Base-by-base conservation (phyloP, 1,139 yeast genomes). In the Nematodospora anomalae region DNA sequence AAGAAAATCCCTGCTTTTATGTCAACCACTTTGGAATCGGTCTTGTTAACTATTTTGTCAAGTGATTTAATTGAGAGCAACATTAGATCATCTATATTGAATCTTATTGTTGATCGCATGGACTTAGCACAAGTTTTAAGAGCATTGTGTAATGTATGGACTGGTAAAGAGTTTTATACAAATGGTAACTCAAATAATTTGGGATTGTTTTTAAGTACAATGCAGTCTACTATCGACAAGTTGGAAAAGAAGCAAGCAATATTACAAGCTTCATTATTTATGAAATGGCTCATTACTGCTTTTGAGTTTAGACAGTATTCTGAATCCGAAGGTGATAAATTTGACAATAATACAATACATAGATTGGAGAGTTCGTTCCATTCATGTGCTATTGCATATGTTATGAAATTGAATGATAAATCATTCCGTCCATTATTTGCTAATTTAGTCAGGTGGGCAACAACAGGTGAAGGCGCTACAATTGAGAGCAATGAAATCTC, bases 351-450 rank as follows among this genome's bases (percentile, higher is more conserved):
- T 55, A 83, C 95, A 6, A 69, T 85, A 44, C 82, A 85, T 57
- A 77, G 95, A 51, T 78, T 90, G 44, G 97, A 90, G 57, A 74
- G 87, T 23, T 74, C 85, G 12, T 78, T 84, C 57, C 83, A 85
- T 52, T 67, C 75, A 32, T 78, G 90, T 58, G 92, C 88, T 28
- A 78, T 90, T 46, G 70, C 71, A 23, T 82, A 80, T 49, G 95
- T 92, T 16, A 75, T 92, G 83, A 90, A 92, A 60, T 75, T 94
- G 60, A 92, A 92, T 55, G 98, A 92, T 60, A 88, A 88, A 67
- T 77, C 82, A 10, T 94, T 92, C 75, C 79, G 97, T 55, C 98
- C 98, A 16, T 65, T 88, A 52, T 90, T 94, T 64, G 90, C 92
- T 5, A 72, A 82, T 26, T 70, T 88, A 53, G 89, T 84, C n/a